These are phyloP conservation scores for Nicotiana tomentosiformis DNA, from an alignment of 257 asterid genomes.

Conservation along the genomic window DNA sequence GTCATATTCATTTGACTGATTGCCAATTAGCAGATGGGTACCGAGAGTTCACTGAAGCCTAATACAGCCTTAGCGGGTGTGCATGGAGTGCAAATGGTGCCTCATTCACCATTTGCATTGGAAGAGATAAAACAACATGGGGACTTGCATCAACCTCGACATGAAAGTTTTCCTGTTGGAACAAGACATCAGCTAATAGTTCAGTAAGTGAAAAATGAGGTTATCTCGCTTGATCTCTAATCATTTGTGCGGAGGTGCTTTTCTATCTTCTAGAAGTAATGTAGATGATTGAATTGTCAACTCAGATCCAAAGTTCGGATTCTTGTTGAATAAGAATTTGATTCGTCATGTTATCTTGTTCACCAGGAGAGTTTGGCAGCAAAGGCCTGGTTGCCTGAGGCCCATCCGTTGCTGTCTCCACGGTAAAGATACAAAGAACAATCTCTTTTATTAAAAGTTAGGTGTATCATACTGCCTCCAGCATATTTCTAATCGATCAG, in stretches of 20 bases:
- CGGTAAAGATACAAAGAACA: conserved; percentile 31
- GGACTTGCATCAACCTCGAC: conserved; percentile 29
- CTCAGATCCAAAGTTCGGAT: conserved; percentile 1
- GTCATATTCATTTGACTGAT: conserved; percentile 61
- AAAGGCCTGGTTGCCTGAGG: conserved; percentile 70
- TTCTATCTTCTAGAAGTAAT: not conserved
- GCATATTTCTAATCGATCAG: not conserved
- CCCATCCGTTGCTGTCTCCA: conserved; percentile 56
- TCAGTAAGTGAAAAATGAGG: conserved; percentile 43
- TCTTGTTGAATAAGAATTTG: conserved; percentile 3
- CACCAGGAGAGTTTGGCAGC: conserved; percentile 75
- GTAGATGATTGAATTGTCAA: not conserved
- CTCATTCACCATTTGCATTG: conserved; percentile 60
- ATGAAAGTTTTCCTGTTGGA: conserved; percentile 26
- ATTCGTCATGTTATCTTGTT: not conserved
- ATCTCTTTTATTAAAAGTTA: not conserved
- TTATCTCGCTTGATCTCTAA: not conserved
- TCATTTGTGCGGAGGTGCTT: not conserved
- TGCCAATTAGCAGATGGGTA: conserved; percentile 63
- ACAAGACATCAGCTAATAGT: conserved; percentile 34
- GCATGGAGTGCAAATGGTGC: conserved; percentile 63
- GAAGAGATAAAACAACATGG: conserved; percentile 61
- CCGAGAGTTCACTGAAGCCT: conserved; percentile 41
- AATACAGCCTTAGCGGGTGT: conserved; percentile 51
- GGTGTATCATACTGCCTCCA: not conserved